Percentiles rank a stretch among this genome's conserved stretches.
These are phyloP conservation scores for Bauhinia variegata DNA, from an alignment of 306 rosid genomes.

Conservation along the genomic window DNA sequence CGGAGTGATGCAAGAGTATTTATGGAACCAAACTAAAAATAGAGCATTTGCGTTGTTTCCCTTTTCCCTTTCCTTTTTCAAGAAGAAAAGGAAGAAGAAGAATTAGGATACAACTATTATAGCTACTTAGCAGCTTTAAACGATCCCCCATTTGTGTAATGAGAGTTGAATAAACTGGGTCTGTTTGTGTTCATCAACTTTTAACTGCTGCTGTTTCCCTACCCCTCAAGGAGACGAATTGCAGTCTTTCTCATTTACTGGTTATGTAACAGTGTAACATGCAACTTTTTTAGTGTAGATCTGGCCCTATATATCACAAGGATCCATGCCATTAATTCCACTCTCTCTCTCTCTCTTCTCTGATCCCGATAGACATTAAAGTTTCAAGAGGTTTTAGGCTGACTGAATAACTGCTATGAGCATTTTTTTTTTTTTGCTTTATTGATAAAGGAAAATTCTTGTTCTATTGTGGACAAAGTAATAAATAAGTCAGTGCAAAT, in stretches of 20 bases:
- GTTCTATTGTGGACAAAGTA: no score
- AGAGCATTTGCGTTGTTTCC: neutral
- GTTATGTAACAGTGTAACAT: slow-evolving; percentile 36
- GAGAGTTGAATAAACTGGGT: slow-evolving; percentile 7
- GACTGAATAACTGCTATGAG: no score
- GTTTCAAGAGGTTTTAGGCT: slow-evolving; percentile 35
- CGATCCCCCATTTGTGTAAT: slow-evolving; percentile 42
- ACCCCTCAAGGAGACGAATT: no score
- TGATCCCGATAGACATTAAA: slow-evolving; percentile 48
- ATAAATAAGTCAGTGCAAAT: no score
- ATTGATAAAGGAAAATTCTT: no score
- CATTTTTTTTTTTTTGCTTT: no score
- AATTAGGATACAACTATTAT: neutral
- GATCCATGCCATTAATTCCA: slow-evolving; percentile 35
- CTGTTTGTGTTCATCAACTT: slow-evolving; percentile 19
- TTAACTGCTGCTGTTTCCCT: slow-evolving; percentile 12
- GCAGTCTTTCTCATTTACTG: slow-evolving; percentile 29
- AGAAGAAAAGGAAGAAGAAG: neutral
- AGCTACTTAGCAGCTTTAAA: slow-evolving; percentile 48
- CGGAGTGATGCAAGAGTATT: slow-evolving; percentile 20
- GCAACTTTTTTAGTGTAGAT: slow-evolving; percentile 63
- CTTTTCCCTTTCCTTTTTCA: neutral
- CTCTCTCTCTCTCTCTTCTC: slow-evolving; percentile 31
- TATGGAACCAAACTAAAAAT: slow-evolving; percentile 1
- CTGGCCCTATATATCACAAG: slow-evolving; percentile 48